These are phyloP conservation scores for Candida cerambycidarum DNA, from an alignment of 805 yeast species.

Conservation along the genomic window DNA sequence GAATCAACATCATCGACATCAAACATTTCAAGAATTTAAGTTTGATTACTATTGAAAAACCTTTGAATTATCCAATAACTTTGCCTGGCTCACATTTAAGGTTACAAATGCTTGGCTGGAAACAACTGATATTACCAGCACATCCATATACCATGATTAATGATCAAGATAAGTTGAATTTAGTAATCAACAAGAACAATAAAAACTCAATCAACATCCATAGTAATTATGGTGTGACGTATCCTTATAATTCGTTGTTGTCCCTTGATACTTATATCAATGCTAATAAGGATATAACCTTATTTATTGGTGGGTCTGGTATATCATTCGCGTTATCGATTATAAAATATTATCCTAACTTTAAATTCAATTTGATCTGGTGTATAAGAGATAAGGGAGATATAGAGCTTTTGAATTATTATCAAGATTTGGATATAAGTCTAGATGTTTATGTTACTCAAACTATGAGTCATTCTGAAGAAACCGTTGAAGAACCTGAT, in stretches of 20 bases:
- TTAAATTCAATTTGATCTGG: slow-evolving; percentile 13
- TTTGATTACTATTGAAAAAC: slow-evolving; percentile 10
- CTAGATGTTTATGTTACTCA: slow-evolving; percentile 10
- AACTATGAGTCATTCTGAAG: neutral
- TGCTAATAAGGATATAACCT: neutral
- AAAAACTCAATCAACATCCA: slow-evolving; percentile 5
- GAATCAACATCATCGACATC: slow-evolving; percentile 1
- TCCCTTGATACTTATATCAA: slow-evolving; percentile 5
- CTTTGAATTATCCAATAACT: slow-evolving; percentile 10
- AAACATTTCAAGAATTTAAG: slow-evolving; percentile 7
- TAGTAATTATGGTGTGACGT: slow-evolving; percentile 9
- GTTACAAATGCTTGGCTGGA: slow-evolving; percentile 1
- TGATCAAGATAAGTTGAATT: slow-evolving; percentile 9
- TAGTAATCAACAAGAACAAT: slow-evolving; percentile 10
- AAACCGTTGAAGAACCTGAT: neutral
- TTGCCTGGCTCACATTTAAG: slow-evolving; percentile 15
- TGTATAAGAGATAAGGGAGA: slow-evolving; percentile 10
- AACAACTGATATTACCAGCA: slow-evolving; percentile 9
- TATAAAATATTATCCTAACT: slow-evolving; percentile 8
- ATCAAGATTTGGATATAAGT: slow-evolving; percentile 5
- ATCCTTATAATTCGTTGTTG: slow-evolving; percentile 12
- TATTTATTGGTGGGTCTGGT: slow-evolving; percentile 16
- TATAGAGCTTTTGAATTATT: slow-evolving; percentile 5
- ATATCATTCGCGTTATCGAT: slow-evolving; percentile 15
- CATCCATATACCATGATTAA: slow-evolving; percentile 17